phyloP scores from a whole-genome alignment of 2,329 filamentous ascomycete species.

The Penicillium thymicola region DNA sequence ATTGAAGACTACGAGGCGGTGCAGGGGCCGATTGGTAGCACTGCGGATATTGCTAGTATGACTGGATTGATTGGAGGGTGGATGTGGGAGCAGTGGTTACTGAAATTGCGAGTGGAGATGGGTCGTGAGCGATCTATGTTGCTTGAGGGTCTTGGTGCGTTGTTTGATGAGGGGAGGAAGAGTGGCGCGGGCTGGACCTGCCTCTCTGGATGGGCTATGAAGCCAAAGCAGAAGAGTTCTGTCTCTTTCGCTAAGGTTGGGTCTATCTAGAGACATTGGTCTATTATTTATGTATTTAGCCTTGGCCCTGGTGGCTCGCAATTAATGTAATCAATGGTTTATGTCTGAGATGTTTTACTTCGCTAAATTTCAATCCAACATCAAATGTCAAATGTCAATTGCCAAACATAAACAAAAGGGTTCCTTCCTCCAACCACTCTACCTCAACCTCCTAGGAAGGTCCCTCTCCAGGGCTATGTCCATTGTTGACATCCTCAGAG shows the following conservation, averaged over 20 bases:
- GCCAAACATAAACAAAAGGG: not conserved
- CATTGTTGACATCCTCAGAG: too few relatives aligned
- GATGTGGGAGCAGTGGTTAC: slow-evolving; percentile 95
- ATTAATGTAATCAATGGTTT: slow-evolving; percentile 19
- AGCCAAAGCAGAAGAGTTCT: slow-evolving; percentile 36
- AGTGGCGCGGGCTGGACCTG: slow-evolving; percentile 58
- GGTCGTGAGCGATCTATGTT: slow-evolving; percentile 59
- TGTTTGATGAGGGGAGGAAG: slow-evolving; percentile 60
- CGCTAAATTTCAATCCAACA: not conserved
- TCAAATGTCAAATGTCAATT: not conserved
- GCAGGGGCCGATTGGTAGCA: slow-evolving; percentile 59
- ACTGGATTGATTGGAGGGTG: slow-evolving; percentile 81
- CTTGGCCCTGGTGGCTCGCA: slow-evolving; percentile 3
- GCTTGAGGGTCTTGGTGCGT: slow-evolving; percentile 55
- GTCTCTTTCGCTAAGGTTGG: not conserved
- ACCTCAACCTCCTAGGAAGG: not conserved
- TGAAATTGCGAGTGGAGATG: slow-evolving; percentile 83
- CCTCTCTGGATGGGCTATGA: slow-evolving; percentile 58
- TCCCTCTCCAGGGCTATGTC: not conserved
- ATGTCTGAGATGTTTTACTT: not conserved
- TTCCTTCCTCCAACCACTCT: not conserved
- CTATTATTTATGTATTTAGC: not conserved
- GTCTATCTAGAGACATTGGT: not conserved
- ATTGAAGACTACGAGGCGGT: slow-evolving; percentile 57
- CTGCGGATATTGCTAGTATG: slow-evolving; percentile 68